Percentiles rank a stretch among this genome's conserved stretches.
Evolutionary conservation across 345 rosid genomes (phyloP).

Genomic region (Acer saccharum): DNA sequence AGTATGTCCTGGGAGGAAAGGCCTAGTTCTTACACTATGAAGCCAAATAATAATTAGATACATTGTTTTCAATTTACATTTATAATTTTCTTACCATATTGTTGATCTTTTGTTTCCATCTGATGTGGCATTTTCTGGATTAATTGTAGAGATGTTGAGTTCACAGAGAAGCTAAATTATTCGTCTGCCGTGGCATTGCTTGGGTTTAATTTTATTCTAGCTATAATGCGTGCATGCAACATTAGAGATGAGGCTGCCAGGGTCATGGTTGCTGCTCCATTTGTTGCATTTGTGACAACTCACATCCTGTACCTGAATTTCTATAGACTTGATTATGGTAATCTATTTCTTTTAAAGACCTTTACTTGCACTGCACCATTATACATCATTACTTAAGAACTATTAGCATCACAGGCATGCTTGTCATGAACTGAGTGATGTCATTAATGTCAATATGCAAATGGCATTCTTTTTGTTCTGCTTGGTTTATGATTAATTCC

Average conservation of each 20-base stretch:
- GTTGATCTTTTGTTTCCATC: not conserved
- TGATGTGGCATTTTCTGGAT: slow-evolving; percentile 17
- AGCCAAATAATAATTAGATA: not conserved
- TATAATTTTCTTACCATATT: not conserved
- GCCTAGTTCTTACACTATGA: not conserved
- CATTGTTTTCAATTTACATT: too few relatives aligned
- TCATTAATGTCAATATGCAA: not conserved
- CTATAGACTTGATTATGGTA: slow-evolving; percentile 80
- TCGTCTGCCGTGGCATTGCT: slow-evolving; percentile 78
- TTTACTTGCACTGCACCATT: not conserved
- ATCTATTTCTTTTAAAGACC: slow-evolving; percentile 12
- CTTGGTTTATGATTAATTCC: not conserved
- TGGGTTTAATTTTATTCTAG: slow-evolving; percentile 66
- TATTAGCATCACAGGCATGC: not conserved
- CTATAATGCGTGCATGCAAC: slow-evolving; percentile 66
- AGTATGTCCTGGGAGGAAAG: not conserved
- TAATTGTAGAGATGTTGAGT: slow-evolving; percentile 68
- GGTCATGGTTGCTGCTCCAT: slow-evolving; percentile 85
- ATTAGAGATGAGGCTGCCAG: slow-evolving; percentile 76
- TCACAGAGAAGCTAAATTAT: slow-evolving; percentile 79
- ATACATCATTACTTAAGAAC: not conserved
- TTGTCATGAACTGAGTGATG: not conserved
- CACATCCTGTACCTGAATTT: slow-evolving; percentile 85
- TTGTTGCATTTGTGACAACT: slow-evolving; percentile 75
- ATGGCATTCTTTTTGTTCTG: not conserved